A percentile compares a stretch with the other conserved stretches of the same genome.
Conservation (phyloP, 495 filamentous ascomycete genomes). For the Talaromyces adpressus region DNA sequence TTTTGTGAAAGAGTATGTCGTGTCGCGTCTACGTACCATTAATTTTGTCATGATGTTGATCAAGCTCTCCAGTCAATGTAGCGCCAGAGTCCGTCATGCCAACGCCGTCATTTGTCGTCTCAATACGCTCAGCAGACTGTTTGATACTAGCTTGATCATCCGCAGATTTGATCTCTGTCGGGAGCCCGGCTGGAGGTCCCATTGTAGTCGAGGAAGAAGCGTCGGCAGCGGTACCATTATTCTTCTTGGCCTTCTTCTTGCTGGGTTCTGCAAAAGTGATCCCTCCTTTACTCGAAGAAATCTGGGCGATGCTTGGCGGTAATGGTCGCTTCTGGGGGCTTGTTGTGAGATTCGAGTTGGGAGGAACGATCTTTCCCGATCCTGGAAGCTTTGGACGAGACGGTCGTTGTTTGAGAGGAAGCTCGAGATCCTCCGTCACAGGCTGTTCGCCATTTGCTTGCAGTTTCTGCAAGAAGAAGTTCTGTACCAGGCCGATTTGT, state of each 20-base stretch:
- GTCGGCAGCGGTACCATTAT: conserved; percentile 22
- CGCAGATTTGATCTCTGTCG: conserved; percentile 5
- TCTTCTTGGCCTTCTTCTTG: conserved; percentile 44
- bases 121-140: not conserved
- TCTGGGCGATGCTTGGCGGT: conserved; percentile 18
- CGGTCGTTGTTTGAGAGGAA: conserved; percentile 88
- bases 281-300: conserved; percentile 14
- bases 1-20: not conserved
- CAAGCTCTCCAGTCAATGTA: not conserved
- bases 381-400: conserved; percentile 74
- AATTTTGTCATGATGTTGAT: conserved; percentile 2
- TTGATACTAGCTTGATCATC: not conserved
- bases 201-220: too few species aligned
- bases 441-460: conserved; percentile 74
- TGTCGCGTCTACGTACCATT: not conserved
- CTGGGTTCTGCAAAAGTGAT: conserved; percentile 28
- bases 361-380: conserved; percentile 74
- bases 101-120: not conserved
- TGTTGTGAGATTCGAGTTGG: conserved; percentile 32
- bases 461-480: conserved; percentile 85
- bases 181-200: too few species aligned
- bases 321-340: conserved; percentile 80
- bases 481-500: conserved; percentile 79
- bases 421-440: conserved; percentile 88
- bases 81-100: not conserved